phyloP scores from a whole-genome alignment of 1,284 basidiomycete genomes.

The Puccinia brachypodii region DNA sequence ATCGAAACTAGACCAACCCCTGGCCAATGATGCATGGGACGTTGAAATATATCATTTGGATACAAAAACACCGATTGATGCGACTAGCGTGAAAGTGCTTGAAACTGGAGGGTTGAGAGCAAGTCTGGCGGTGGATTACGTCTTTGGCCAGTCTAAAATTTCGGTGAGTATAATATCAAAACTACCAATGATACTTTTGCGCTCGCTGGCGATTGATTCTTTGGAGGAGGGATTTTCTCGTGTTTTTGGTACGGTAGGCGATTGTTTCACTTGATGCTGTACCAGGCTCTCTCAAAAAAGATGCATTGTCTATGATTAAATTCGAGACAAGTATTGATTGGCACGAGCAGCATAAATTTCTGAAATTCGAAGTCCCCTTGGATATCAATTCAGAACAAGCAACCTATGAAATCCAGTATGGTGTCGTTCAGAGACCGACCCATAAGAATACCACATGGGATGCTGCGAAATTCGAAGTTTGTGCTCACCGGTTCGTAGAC shows the following conservation, averaged over 20 bases:
- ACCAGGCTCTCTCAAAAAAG: conserved; percentile 65
- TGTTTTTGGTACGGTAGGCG: conserved; percentile 44
- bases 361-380: conserved; percentile 79
- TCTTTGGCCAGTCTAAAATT: conserved; percentile 74
- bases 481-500: conserved; percentile 73
- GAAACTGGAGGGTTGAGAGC: conserved; percentile 80
- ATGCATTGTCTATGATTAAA: conserved; percentile 73
- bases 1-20: conserved; percentile 53
- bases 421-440: conserved; percentile 80
- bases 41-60: conserved; percentile 92
- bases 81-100: conserved; percentile 69
- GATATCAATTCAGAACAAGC: conserved; percentile 78
- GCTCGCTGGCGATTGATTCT: neutral
- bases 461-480: conserved; percentile 71
- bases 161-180: conserved; percentile 62
- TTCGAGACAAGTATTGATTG: conserved; percentile 86
- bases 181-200: no score
- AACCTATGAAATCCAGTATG: conserved; percentile 91
- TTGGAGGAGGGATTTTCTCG: neutral
- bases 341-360: conserved; percentile 71
- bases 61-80: conserved; percentile 72
- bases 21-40: conserved; percentile 64
- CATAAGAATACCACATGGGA: conserved; percentile 90
- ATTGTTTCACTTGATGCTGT: conserved; percentile 79
- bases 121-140: conserved; percentile 69